Conservation (phyloP, 352 stramenopile species). For the Phytophthora tubulina region DNA sequence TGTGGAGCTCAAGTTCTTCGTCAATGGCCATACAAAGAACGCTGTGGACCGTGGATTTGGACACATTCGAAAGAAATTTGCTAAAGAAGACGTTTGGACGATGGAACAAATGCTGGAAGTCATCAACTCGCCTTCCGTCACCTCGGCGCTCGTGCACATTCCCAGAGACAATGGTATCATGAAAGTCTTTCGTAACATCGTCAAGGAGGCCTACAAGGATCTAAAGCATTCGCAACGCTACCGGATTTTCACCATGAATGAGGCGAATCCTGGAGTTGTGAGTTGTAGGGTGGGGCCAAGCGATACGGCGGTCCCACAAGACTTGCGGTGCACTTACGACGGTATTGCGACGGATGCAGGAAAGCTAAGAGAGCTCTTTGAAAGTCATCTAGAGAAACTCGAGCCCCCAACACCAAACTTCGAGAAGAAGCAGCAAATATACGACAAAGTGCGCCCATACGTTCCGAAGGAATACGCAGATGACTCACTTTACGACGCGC, state of each 20-base stretch:
- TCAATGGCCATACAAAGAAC: background rate
- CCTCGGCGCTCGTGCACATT: background rate
- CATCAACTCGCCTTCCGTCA: background rate
- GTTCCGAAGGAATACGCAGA: too few relatives aligned
- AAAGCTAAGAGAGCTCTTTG: too few relatives aligned
- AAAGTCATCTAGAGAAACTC: too few relatives aligned
- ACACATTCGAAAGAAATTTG: conserved; percentile 1
- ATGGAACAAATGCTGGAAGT: background rate
- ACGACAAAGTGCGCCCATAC: too few relatives aligned
- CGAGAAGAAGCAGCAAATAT: too few relatives aligned
- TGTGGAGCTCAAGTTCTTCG: background rate
- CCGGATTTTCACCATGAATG: background rate
- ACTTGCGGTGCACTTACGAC: background rate
- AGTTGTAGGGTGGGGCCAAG: background rate
- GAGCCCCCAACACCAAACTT: too few relatives aligned
- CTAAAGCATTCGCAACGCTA: background rate
- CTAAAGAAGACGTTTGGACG: background rate
- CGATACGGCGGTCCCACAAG: background rate
- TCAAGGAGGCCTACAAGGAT: background rate
- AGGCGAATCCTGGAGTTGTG: background rate
- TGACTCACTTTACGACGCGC: too few relatives aligned
- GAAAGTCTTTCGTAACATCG: background rate
- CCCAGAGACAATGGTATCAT: background rate
- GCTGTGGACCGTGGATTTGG: background rate
- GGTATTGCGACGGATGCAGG: background rate